Conservation (phyloP, 768 basidiomycete genomes). For the Mycena leptocephala region DNA sequence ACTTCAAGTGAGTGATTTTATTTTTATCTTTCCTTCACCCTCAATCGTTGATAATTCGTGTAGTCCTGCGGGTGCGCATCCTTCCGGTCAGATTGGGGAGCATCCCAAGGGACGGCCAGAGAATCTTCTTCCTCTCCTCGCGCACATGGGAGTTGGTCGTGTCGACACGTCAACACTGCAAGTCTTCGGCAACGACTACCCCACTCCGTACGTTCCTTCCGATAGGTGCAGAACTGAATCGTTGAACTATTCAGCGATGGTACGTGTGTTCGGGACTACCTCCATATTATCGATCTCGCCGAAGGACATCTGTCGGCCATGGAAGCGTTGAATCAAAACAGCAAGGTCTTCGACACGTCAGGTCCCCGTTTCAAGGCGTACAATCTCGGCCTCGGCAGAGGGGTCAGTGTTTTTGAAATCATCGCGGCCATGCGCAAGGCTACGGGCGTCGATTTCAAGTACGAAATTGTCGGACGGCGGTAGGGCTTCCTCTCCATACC, state of each 20-base stretch:
- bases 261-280: constrained; percentile 96
- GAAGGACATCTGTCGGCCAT: constrained; percentile 93
- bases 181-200: constrained; percentile 98
- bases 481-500: constrained; percentile 56
- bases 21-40: constrained; percentile 34
- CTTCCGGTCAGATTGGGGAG: constrained; percentile 95
- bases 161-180: constrained; percentile 79
- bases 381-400: constrained; percentile 95
- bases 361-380: constrained; percentile 90
- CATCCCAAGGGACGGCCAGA: constrained; percentile 97
- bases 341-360: constrained; percentile 72
- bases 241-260: constrained; percentile 75
- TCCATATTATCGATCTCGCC: constrained; percentile 95
- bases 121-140: constrained; percentile 93
- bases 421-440: constrained; percentile 95
- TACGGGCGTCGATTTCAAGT: constrained; percentile 90
- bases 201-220: constrained; percentile 79
- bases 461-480: constrained; percentile 93
- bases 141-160: constrained; percentile 95
- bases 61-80: constrained; percentile 98
- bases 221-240: not conserved
- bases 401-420: constrained; percentile 95
- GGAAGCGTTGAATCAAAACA: constrained; percentile 80
- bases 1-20: constrained; percentile 99
- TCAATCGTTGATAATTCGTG: constrained; percentile 1